Conservation (phyloP, 768 basidiomycete genomes). For the Boletellus emodensis region DNA sequence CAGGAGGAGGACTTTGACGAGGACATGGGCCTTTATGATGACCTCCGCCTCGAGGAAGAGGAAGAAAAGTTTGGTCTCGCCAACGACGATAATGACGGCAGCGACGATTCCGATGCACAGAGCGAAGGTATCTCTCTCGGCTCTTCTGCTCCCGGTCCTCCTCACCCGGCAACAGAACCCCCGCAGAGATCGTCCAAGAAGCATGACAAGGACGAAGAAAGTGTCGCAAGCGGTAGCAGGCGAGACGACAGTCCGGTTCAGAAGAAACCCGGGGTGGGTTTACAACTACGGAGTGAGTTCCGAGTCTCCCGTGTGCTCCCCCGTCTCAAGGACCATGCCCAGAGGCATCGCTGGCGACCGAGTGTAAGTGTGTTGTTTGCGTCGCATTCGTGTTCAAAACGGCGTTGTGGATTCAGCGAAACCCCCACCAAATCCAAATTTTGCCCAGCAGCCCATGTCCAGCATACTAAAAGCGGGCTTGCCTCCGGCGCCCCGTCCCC, state of each 20-base stretch:
- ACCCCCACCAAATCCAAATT: constrained; percentile 77
- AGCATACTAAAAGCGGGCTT: constrained; percentile 73
- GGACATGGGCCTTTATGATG: constrained; percentile 96
- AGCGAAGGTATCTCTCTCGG: constrained; percentile 58
- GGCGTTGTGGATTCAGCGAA: constrained; percentile 35
- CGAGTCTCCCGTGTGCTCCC: constrained; percentile 1
- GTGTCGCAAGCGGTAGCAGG: constrained; percentile 62
- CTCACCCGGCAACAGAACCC: constrained; percentile 40
- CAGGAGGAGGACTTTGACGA: constrained; percentile 98
- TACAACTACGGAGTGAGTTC: constrained; percentile 71
- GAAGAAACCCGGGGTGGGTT: constrained; percentile 65
- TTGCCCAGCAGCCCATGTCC: constrained; percentile 72
- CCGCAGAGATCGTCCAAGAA: constrained; percentile 73
- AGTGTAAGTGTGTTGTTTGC: constrained; percentile 42
- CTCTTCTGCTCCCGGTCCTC: neutral
- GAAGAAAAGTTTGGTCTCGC: constrained; percentile 88
- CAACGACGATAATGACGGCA: constrained; percentile 62
- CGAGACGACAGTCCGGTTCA: constrained; percentile 74
- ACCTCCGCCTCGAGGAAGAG: constrained; percentile 94
- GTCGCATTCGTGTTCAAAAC: constrained; percentile 1
- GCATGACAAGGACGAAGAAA: constrained; percentile 69
- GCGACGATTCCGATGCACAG: constrained; percentile 69
- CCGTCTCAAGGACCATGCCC: constrained; percentile 15
- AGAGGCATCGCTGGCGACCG: constrained; percentile 64
- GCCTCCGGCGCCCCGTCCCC: constrained; percentile 49